phyloP scores from a whole-genome alignment of 2,329 filamentous ascomycete species.

The Fusarium paranaense region DNA sequence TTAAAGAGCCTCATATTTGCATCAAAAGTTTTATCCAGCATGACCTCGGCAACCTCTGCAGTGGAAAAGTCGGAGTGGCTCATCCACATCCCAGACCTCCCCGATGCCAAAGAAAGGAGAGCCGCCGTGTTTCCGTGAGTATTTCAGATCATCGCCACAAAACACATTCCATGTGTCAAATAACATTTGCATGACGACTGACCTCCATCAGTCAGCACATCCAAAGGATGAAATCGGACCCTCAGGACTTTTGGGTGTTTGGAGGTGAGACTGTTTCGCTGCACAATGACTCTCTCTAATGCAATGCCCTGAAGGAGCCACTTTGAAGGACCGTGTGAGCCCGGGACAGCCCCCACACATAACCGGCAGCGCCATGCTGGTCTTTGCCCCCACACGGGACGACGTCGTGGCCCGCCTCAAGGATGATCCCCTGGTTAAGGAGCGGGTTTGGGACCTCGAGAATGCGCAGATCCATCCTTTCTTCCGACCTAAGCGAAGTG shows the following conservation, averaged over 20 bases:
- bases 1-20: background rate
- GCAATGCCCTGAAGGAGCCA: conserved; percentile 5
- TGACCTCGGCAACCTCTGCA: background rate
- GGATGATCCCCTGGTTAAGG: conserved; percentile 8
- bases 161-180: background rate
- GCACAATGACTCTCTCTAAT: background rate
- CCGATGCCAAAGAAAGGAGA: background rate
- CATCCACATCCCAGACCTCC: conserved; percentile 2
- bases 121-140: background rate
- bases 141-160: background rate
- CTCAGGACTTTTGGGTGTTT: conserved; percentile 13
- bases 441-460: conserved; percentile 8
- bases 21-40: background rate
- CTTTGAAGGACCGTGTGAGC: background rate
- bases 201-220: conserved; percentile 1
- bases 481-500: background rate
- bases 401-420: conserved; percentile 7
- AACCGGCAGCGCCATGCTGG: conserved; percentile 13
- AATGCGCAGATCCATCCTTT: conserved; percentile 16
- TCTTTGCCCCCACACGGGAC: conserved; percentile 1
- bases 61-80: conserved; percentile 12
- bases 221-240: conserved; percentile 8
- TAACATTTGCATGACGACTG: background rate
- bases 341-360: conserved; percentile 8
- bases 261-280: conserved; percentile 2